These are phyloP conservation scores for Syncephalastrum sp. DNA, from an alignment of 371 early-diverging fungal species.

Conservation along the genomic window DNA sequence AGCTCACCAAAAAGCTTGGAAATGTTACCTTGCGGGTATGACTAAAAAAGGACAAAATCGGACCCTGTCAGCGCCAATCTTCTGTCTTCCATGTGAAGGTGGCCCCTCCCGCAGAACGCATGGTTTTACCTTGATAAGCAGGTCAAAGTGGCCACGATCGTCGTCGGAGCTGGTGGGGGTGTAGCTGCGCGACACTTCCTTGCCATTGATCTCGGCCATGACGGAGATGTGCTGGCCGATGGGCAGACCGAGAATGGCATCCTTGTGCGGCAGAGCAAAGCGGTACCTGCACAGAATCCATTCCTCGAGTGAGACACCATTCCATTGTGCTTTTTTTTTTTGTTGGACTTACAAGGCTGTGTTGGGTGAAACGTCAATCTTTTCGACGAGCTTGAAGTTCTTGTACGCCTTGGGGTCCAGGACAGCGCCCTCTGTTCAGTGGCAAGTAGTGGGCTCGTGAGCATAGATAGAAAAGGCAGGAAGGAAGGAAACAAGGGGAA, in stretches of 20 bases:
- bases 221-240: constrained; percentile 94
- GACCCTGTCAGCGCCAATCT: neutral
- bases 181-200: constrained; percentile 87
- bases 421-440: constrained; percentile 30
- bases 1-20: constrained; percentile 78
- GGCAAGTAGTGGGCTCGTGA: neutral
- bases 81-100: neutral
- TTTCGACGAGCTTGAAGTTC: constrained; percentile 77
- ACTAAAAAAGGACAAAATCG: constrained; percentile 37
- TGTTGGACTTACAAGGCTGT: constrained; percentile 72
- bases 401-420: constrained; percentile 77
- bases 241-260: constrained; percentile 79
- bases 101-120: neutral
- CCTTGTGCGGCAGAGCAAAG: constrained; percentile 73
- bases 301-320: neutral
- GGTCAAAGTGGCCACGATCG: constrained; percentile 85
- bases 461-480: neutral
- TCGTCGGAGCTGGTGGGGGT: constrained; percentile 89
- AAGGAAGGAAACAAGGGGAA: neutral
- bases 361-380: constrained; percentile 76
- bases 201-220: constrained; percentile 83
- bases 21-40: constrained; percentile 85
- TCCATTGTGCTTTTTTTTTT: too few species aligned
- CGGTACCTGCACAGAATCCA: constrained; percentile 90
- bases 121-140: constrained; percentile 82